Conservation (phyloP, 495 filamentous ascomycete species). For the Penicillium robsamsonii region DNA sequence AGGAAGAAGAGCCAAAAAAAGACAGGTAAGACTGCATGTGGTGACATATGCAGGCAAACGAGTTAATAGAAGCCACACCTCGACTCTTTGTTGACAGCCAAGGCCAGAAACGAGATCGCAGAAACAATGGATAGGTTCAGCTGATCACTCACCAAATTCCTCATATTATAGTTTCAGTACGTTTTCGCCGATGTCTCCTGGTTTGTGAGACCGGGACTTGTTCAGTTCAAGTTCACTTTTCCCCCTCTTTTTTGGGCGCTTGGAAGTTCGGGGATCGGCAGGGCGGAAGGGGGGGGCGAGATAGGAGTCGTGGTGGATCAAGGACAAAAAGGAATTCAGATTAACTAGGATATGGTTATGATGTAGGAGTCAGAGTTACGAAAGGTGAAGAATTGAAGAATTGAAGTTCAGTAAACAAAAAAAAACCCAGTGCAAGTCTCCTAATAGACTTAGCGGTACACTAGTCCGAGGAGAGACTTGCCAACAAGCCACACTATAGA, state of each 20-base stretch:
- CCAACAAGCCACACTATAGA: conserved; percentile 1
- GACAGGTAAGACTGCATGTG: conserved; percentile 21
- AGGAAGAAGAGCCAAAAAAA: conserved; percentile 20
- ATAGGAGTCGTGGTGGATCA: conserved; percentile 12
- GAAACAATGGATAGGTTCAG: conserved; percentile 18
- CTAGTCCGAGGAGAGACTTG: conserved; percentile 13
- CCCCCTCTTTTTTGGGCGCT: conserved; percentile 26
- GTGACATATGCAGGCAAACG: conserved; percentile 28
- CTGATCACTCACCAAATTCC: conserved; percentile 17
- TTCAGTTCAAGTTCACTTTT: conserved; percentile 10
- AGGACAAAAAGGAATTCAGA: conserved; percentile 4
- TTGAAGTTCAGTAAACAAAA: not conserved
- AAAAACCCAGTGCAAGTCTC: conserved; percentile 8
- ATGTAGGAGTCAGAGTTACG: not conserved
- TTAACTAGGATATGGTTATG: not conserved
- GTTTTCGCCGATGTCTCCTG: not conserved
- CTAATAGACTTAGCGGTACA: conserved; percentile 16
- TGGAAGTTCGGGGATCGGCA: conserved; percentile 21
- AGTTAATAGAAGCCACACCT: conserved; percentile 19
- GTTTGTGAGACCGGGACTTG: conserved; percentile 4
- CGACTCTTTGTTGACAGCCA: conserved; percentile 14
- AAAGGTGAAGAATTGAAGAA: not conserved
- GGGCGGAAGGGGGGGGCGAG: conserved; percentile 16
- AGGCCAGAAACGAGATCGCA: conserved; percentile 15
- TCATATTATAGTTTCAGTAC: conserved; percentile 18